phyloP scores from a whole-genome alignment of 805 yeast species.

The Wickerhamomyces mucosus region DNA sequence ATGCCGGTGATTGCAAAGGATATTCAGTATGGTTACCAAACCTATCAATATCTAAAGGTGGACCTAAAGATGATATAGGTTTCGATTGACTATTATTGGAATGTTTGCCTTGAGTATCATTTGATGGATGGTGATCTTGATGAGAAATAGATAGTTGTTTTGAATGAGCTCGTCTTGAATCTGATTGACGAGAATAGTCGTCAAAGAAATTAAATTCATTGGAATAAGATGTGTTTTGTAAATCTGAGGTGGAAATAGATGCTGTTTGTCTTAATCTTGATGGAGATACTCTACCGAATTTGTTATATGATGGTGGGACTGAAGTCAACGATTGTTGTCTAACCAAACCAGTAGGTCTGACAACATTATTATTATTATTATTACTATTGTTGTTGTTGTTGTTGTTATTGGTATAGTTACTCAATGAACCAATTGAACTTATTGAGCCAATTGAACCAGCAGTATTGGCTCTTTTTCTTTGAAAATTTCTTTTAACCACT shows the following conservation, averaged over 20 bases:
- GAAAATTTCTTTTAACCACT: slow-evolving; percentile 10
- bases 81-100: too few species aligned
- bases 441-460: slow-evolving; percentile 12
- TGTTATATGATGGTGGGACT: background rate
- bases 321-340: background rate
- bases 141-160: too few species aligned
- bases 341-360: slow-evolving; percentile 1
- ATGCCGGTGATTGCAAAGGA: too few species aligned
- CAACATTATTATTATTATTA: background rate
- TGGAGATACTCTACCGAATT: background rate
- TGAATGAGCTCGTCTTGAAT: too few species aligned
- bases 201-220: slow-evolving; percentile 3
- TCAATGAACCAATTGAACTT: background rate
- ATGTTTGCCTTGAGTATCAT: too few species aligned
- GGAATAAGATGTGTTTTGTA: background rate
- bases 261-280: background rate
- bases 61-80: too few species aligned
- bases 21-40: background rate
- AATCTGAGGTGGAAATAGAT: too few species aligned
- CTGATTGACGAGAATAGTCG: too few species aligned
- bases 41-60: background rate
- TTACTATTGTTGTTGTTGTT: background rate
- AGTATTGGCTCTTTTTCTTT: slow-evolving; percentile 21
- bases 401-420: background rate
- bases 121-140: too few species aligned